These are phyloP conservation scores for Nemania sp. DNA, from an alignment of 2,329 filamentous ascomycete genomes.

Conservation along the genomic window DNA sequence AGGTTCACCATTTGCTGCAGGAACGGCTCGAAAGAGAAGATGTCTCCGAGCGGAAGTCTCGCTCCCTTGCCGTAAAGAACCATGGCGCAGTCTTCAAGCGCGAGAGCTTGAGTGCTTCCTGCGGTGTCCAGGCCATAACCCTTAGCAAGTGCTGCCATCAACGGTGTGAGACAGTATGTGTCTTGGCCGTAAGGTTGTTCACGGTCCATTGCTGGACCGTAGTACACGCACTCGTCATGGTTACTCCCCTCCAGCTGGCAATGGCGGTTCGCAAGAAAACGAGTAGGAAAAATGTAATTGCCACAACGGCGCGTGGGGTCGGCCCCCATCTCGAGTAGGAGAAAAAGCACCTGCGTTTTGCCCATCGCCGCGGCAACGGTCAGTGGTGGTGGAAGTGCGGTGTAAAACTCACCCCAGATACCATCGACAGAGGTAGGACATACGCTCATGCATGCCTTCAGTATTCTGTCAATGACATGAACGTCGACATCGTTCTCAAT, in stretches of 20 bases:
- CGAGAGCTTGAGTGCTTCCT: background rate
- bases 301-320: background rate
- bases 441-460: background rate
- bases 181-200: no score
- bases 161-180: background rate
- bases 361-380: background rate
- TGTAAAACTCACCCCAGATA: background rate
- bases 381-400: background rate
- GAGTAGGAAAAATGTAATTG: no score
- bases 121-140: background rate
- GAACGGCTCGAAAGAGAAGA: background rate
- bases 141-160: background rate
- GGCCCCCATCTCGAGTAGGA: slow-evolving; percentile 12
- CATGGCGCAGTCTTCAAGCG: slow-evolving; percentile 8
- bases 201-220: no score
- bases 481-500: background rate
- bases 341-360: background rate
- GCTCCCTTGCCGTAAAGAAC: background rate
- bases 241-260: background rate
- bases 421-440: slow-evolving; percentile 10
- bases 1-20: background rate
- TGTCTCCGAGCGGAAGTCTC: background rate
- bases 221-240: background rate
- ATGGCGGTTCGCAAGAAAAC: no score
- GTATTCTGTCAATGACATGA: background rate